These are phyloP conservation scores for Suhomyces sp. DNA, from an alignment of 805 yeast genomes.

Conservation along the genomic window DNA sequence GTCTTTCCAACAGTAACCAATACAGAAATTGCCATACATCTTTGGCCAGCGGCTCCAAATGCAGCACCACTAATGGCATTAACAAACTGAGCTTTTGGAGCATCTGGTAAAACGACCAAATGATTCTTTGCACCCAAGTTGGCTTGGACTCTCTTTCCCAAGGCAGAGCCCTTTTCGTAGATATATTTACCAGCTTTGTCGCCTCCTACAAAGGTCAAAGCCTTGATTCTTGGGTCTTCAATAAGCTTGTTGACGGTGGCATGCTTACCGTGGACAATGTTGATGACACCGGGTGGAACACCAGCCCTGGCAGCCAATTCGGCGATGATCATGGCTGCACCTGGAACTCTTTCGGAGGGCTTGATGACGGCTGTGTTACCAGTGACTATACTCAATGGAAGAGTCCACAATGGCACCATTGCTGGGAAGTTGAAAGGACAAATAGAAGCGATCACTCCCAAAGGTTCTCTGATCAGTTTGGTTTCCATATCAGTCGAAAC, in stretches of 20 bases:
- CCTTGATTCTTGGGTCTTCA: conserved; percentile 73
- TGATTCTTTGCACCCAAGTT: conserved; percentile 81
- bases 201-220: conserved; percentile 77
- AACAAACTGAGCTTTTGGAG: conserved; percentile 60
- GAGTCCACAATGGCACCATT: conserved; percentile 73
- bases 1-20: conserved; percentile 70
- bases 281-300: conserved; percentile 70
- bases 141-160: conserved; percentile 76
- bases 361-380: conserved; percentile 69
- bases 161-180: conserved; percentile 60
- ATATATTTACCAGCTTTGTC: conserved; percentile 78
- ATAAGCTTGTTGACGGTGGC: conserved; percentile 68
- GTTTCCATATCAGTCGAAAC: conserved; percentile 78
- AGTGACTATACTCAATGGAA: conserved; percentile 62
- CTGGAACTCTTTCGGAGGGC: conserved; percentile 76
- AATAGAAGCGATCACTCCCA: conserved; percentile 76
- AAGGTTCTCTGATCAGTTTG: conserved; percentile 69
- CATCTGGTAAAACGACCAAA: conserved; percentile 70
- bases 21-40: conserved; percentile 78
- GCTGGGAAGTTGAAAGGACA: conserved; percentile 85
- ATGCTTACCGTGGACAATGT: conserved; percentile 71
- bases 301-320: conserved; percentile 74
- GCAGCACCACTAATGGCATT: conserved; percentile 73
- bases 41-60: conserved; percentile 83
- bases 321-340: conserved; percentile 72